Conservation (phyloP, 495 filamentous ascomycete species). For the Aspergillus nanangensis region DNA sequence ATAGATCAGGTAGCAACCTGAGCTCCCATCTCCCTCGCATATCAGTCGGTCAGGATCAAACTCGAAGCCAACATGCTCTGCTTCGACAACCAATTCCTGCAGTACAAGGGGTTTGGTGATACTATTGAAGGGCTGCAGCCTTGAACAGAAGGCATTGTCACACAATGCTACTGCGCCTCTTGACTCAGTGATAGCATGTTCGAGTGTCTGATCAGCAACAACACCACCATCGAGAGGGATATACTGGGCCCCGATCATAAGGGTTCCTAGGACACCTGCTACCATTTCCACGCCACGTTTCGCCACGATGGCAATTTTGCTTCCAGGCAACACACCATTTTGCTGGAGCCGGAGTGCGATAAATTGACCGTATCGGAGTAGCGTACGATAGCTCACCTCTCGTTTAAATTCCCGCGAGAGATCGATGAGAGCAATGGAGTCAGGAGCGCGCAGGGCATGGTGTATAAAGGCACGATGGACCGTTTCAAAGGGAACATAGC, state of each 20-base stretch:
- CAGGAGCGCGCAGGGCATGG: background rate
- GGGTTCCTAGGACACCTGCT: conserved; percentile 2
- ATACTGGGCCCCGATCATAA: conserved; percentile 8
- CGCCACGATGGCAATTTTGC: background rate
- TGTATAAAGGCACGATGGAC: conserved; percentile 6
- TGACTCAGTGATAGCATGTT: conserved; percentile 3
- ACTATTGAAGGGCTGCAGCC: background rate
- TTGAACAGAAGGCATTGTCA: background rate
- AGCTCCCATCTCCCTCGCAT: conserved; percentile 1
- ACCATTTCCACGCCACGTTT: conserved; percentile 8
- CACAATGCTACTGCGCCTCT: conserved; percentile 1
- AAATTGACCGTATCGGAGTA: conserved; percentile 3
- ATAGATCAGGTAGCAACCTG: conserved; percentile 7
- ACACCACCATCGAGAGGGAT: conserved; percentile 6
- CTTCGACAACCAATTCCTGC: background rate
- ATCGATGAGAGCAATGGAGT: background rate
- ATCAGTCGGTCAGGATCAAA: background rate
- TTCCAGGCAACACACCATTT: conserved; percentile 1
- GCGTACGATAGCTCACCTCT: conserved; percentile 4
- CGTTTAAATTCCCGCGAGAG: background rate
- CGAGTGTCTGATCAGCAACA: conserved; percentile 3
- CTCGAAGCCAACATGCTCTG: background rate
- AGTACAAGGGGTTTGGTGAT: conserved; percentile 2
- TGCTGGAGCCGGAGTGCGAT: background rate
- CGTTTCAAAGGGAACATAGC: conserved; percentile 2